Evolutionary conservation across 306 rosid species (phyloP), one percentile per base, ranked within the genome.

Genomic region (Quercus agrifolia): DNA sequence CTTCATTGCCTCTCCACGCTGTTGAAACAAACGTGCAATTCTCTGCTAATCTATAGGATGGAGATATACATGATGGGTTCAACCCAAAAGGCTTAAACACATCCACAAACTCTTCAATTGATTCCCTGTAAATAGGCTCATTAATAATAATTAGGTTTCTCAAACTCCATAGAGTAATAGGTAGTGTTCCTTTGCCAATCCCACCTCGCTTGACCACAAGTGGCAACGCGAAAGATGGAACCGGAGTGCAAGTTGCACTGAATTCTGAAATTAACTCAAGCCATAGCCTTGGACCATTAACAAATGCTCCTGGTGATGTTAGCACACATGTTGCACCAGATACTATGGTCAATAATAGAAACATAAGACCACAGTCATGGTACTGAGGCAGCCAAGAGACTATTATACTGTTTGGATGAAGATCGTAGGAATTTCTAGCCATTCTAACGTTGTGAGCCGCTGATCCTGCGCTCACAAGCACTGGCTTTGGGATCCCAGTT

Each of bases 341-440:
- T 4, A 92, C 90, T 58, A 94, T 58, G 46, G 93, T 94, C 1
- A 92, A 69, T 19, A 92, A 66, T 70, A 92, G 82, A 85, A 94
- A 94, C 97, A 92, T 85, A 25, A 92, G 96, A 56, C 98, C 98
- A 9, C 93, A 91, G 44, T 92, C 97, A 59, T 92, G 97, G 77
- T 89, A 90, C 55, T 94, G 98, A 19, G 98, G 98, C 12, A 94
- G 81, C 98, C 97, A 94, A 0, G 98, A 94, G 13, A 88, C 92
- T 5, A 90, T 86, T 18, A 84, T 74, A 27, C 88, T 80, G 84
- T 86, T 89, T 3, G 94, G 94, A 58, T 94, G 92, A 56, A 94
- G 90, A 80, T 94, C 94, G 13, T 94, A 92, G 73, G 96, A 89
- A 78, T 79, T 88, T 18, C 98, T 89, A 0, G 90, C 97, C 0